Evolutionary conservation across 805 yeast species (phyloP).

Genomic region (Maudiozyma saulgeensis): DNA sequence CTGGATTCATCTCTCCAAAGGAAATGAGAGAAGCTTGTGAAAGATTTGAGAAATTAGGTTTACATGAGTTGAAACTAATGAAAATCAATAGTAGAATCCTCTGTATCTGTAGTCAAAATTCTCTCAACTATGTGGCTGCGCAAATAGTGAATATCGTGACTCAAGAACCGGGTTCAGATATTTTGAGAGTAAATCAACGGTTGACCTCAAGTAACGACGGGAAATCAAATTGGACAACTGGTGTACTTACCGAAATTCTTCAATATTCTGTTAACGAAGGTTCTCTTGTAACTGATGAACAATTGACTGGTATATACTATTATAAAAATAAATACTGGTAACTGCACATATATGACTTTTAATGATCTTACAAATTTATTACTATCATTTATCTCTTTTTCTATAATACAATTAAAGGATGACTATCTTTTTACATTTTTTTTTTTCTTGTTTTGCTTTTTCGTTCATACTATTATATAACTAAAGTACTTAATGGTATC

Average conservation of each 20-base stretch:
- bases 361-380: background rate
- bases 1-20: slow-evolving; percentile 57
- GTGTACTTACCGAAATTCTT: slow-evolving; percentile 56
- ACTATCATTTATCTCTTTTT: no score
- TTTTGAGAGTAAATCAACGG: slow-evolving; percentile 18
- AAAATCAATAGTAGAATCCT: slow-evolving; percentile 31
- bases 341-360: background rate
- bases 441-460: no score
- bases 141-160: slow-evolving; percentile 21
- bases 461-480: no score
- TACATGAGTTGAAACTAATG: slow-evolving; percentile 36
- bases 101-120: slow-evolving; percentile 25
- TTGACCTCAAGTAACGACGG: slow-evolving; percentile 16
- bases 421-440: no score
- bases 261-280: slow-evolving; percentile 50
- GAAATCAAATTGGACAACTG: slow-evolving; percentile 53
- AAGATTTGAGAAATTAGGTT: slow-evolving; percentile 42
- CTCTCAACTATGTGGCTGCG: slow-evolving; percentile 23
- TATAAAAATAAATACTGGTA: slow-evolving; percentile 38
- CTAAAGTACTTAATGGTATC: slow-evolving; percentile 33
- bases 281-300: slow-evolving; percentile 54
- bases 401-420: no score
- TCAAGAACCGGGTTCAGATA: slow-evolving; percentile 22
- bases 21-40: slow-evolving; percentile 58
- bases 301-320: slow-evolving; percentile 55